Base-by-base conservation (phyloP, 2,329 filamentous ascomycete species). In the Thelonectria rubi region DNA sequence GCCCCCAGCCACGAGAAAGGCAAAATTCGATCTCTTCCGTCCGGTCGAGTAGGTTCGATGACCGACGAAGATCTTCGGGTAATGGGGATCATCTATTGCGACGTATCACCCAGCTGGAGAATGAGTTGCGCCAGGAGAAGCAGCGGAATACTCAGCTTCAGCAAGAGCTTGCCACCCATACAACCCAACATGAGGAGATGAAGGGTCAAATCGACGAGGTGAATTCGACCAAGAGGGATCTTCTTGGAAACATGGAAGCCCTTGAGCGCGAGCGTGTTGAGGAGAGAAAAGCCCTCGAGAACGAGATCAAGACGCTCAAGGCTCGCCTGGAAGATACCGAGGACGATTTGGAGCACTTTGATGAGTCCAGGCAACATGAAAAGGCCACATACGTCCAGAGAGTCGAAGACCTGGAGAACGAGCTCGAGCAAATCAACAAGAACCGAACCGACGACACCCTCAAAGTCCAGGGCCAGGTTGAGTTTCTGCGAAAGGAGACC, bases 231-330 rank as follows among this genome's bases (percentile, higher is more conserved):
- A 99, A 99, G 76, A 91, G 91, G 69, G 95, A 98, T 75, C 86
- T 99, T 10, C 88, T 99, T 78, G 90, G 92, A 66, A 99, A 99
- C 72, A 92, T 99, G 80, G 93, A 98, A 73, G 90, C 94, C 12
- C 86, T 96, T 66, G 93, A 97, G 76, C 88, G 88, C 24, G 95
- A 98, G 72, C 97, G 97, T 68, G 83, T 91, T 37, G 88, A 89
- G 51, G 94, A 98, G 76, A 88, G 95, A 40, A 92, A 91, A 71
- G 91, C 89, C 10, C 82, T 98, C 1, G 92, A 97, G 69, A 83
- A 87, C 15, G 94, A 98, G 74, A 88, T 95, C 59, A 90, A 88
- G 68, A 85, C 86, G 14, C 84, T 94, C 59, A 94, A 91, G 72
- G 83, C 89, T 55, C 91, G 89, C 54, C 81, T 95, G 0, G 95